Base-by-base conservation (phyloP, 176 grass and related monocot species). In the Lolium perenne region DNA sequence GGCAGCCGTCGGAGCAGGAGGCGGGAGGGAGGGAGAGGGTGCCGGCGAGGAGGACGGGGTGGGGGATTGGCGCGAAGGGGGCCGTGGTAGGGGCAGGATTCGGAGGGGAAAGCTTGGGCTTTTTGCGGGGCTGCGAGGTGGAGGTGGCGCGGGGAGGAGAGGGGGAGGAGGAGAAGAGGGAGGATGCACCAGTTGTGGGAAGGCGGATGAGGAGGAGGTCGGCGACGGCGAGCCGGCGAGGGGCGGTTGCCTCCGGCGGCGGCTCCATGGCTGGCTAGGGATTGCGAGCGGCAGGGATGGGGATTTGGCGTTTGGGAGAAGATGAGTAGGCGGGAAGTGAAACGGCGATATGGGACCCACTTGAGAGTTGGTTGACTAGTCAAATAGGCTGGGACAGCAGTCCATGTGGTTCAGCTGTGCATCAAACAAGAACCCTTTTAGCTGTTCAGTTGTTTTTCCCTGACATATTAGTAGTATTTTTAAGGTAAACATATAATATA, bases 41-140 rank as follows among this genome's bases (percentile, higher is more conserved):
- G 59, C 93, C 95, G 54, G 86, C 51, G 16, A 98, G 85, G 51
- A 95, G 77, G 26, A 91, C 91, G 7, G 89, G 86, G 59, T 77
- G 32, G 1, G 82, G 14, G 10, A 98, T 85, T 3, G 93, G 83
- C 22, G 88, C 80, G 77, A 98, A 95, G 20, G 72, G 14, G n/a
- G 54, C 86, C 70, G 82, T 85, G 76, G 72, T 90, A 17, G 71
- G 80, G 70, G 77, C 41, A 7, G 56, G 76, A 78, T 18, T 85
- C 40, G 81, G 38, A 76, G 62, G 8, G 48, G 73, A 57, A 38
- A 58, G 80, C 64, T 81, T 95, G 50, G 74, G 54, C 66, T 64
- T 88, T 78, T 95, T 98, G 67, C 68, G 69, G 20, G 91, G 83
- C 14, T 23, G 86, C 45, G 87, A 21, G 20, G 87, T 66, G 48